A percentile compares a stretch with the other conserved stretches of the same genome.
Evolutionary conservation across 352 stramenopile species (phyloP).

Genomic region (Elongisporangium anandrum): DNA sequence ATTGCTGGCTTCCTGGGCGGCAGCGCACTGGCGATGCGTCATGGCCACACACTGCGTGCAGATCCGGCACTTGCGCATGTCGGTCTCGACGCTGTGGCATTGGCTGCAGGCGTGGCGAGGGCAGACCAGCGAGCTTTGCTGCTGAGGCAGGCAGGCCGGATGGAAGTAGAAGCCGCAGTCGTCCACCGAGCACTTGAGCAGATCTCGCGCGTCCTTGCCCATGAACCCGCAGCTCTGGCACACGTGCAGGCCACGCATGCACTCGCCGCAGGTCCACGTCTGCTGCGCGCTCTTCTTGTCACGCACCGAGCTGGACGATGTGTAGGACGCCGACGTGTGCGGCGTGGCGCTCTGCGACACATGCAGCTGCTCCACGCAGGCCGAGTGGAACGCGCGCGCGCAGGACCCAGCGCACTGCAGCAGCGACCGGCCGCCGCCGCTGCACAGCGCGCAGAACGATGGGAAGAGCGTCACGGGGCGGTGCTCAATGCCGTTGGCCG

Average conservation of each 20-base stretch:
- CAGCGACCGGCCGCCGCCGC: slow-evolving; percentile 38
- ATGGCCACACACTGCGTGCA: slow-evolving; percentile 48
- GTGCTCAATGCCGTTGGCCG: not conserved
- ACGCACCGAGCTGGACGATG: slow-evolving; percentile 3
- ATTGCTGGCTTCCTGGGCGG: not conserved
- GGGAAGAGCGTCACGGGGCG: slow-evolving; percentile 44
- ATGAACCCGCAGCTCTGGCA: slow-evolving; percentile 70
- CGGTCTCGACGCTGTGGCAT: slow-evolving; percentile 41
- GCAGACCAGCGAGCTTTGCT: slow-evolving; percentile 37
- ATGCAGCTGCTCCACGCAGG: slow-evolving; percentile 58
- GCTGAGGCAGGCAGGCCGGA: slow-evolving; percentile 22
- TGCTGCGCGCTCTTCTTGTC: slow-evolving; percentile 29
- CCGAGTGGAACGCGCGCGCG: slow-evolving; percentile 49
- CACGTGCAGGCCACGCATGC: slow-evolving; percentile 42
- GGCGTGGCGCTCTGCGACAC: slow-evolving; percentile 3
- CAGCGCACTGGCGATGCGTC: slow-evolving; percentile 43
- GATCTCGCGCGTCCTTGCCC: slow-evolving; percentile 48
- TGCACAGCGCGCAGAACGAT: slow-evolving; percentile 53
- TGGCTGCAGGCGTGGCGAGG: slow-evolving; percentile 48
- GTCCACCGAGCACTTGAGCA: slow-evolving; percentile 39
- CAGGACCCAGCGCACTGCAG: slow-evolving; percentile 55
- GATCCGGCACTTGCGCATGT: slow-evolving; percentile 45
- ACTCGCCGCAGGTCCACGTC: slow-evolving; percentile 67
- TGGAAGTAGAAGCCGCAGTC: slow-evolving; percentile 70
- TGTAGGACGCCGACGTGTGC: slow-evolving; percentile 5